Conservation (phyloP, 139 green algal species). For the Chlamydomonas applanata region DNA sequence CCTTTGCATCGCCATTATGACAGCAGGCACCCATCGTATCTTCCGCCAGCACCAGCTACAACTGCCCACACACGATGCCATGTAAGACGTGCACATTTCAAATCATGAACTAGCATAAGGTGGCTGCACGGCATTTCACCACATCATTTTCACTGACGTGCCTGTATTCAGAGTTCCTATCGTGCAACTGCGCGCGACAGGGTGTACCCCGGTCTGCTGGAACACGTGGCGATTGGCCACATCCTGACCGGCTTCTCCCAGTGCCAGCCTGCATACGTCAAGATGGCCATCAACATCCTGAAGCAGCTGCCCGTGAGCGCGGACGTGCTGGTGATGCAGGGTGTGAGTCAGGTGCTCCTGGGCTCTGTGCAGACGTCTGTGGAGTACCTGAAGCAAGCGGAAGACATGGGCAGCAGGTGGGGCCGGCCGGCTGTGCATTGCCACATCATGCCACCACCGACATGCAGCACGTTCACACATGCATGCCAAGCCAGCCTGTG, state of each 20-base stretch:
- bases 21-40: too few species aligned
- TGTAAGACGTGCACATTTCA: background rate
- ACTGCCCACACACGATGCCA: too few species aligned
- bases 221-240: slow-evolving; percentile 48
- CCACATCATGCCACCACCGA: too few species aligned
- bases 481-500: too few species aligned
- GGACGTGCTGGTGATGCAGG: slow-evolving; percentile 8
- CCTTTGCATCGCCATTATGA: background rate
- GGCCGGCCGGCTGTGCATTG: too few species aligned
- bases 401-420: background rate
- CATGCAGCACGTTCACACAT: too few species aligned
- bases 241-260: slow-evolving; percentile 60
- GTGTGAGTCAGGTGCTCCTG: slow-evolving; percentile 23
- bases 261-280: slow-evolving; percentile 50
- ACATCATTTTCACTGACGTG: too few species aligned
- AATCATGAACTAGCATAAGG: too few species aligned
- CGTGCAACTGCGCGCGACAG: too few species aligned
- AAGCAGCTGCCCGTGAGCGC: background rate
- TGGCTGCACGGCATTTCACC: too few species aligned
- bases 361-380: slow-evolving; percentile 11
- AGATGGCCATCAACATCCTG: slow-evolving; percentile 25
- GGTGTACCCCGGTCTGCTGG: slow-evolving; percentile 48
- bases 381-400: slow-evolving; percentile 13
- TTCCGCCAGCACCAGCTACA: too few species aligned
- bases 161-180: too few species aligned